Evolutionary conservation across 441 rosid species (phyloP).

Genomic region (Euphorbia schlechtendalii): DNA sequence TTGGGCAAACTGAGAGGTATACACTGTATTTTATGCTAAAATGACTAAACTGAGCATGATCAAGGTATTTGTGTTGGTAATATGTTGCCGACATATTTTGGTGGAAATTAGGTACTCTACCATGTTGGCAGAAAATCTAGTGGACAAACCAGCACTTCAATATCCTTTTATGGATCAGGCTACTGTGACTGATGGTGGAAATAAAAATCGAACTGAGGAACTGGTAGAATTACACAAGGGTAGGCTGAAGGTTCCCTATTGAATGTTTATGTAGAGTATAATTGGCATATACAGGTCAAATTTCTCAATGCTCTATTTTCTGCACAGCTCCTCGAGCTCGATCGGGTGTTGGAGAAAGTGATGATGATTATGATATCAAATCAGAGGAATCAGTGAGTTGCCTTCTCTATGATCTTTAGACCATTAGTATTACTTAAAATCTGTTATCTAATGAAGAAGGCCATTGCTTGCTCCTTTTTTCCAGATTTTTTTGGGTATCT

Average conservation of each 20-base stretch:
- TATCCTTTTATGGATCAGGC: conserved; percentile 26
- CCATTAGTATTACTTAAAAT: no score
- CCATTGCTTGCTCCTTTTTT: not conserved
- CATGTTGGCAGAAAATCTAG: conserved; percentile 97
- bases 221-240: conserved; percentile 38
- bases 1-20: conserved; percentile 99
- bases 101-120: conserved; percentile 74
- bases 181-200: conserved; percentile 28
- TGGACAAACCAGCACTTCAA: conserved; percentile 47
- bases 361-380: conserved; percentile 59
- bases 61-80: not conserved
- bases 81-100: conserved; percentile 13
- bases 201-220: conserved; percentile 29
- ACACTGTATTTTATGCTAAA: not conserved
- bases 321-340: conserved; percentile 33
- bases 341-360: conserved; percentile 42
- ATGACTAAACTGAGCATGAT: not conserved
- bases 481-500: not conserved
- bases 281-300: conserved; percentile 5
- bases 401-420: conserved; percentile 10
- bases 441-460: not conserved
- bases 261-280: conserved; percentile 7
- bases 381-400: conserved; percentile 72
- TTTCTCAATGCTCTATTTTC: conserved; percentile 14
- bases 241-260: conserved; percentile 31